phyloP scores from a whole-genome alignment of 129 eudicot species.

The Logfia minima region DNA sequence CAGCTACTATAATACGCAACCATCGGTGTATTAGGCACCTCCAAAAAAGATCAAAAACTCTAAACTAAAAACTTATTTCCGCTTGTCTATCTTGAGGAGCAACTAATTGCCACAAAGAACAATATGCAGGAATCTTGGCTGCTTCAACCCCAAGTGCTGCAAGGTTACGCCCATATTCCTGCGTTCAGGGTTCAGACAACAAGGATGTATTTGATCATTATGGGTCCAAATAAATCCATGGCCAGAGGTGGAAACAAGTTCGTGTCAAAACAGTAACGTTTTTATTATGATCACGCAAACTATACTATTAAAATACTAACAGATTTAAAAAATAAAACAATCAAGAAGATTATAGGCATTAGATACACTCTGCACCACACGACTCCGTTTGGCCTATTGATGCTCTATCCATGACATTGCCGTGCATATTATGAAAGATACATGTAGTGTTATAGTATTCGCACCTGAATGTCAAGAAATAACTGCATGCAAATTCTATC shows the following conservation, averaged over 20 bases:
- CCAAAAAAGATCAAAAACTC: slow-evolving; percentile 7
- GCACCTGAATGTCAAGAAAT: slow-evolving; percentile 94
- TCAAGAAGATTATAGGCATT: neutral
- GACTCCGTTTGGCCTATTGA: neutral
- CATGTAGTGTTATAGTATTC: slow-evolving; percentile 11
- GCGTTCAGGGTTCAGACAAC: slow-evolving; percentile 9
- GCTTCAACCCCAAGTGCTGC: slow-evolving; percentile 79
- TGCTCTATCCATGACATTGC: neutral
- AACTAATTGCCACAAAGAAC: slow-evolving; percentile 86
- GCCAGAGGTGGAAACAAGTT: neutral
- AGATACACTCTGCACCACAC: neutral
- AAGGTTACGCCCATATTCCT: slow-evolving; percentile 93
- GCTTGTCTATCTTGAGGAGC: slow-evolving; percentile 77
- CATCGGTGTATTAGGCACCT: slow-evolving; percentile 1
- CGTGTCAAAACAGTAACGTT: neutral
- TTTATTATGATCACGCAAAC: neutral
- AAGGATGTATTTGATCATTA: neutral
- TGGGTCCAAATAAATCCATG: neutral
- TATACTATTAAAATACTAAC: neutral
- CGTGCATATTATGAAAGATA: neutral
- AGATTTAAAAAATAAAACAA: neutral
- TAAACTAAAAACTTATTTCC: slow-evolving; percentile 54
- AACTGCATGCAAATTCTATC: slow-evolving; percentile 94
- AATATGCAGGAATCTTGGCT: slow-evolving; percentile 66
- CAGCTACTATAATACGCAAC: slow-evolving; percentile 13